Evolutionary conservation across 106 monocot genomes (phyloP).

Genomic region (Allium cepa): DNA sequence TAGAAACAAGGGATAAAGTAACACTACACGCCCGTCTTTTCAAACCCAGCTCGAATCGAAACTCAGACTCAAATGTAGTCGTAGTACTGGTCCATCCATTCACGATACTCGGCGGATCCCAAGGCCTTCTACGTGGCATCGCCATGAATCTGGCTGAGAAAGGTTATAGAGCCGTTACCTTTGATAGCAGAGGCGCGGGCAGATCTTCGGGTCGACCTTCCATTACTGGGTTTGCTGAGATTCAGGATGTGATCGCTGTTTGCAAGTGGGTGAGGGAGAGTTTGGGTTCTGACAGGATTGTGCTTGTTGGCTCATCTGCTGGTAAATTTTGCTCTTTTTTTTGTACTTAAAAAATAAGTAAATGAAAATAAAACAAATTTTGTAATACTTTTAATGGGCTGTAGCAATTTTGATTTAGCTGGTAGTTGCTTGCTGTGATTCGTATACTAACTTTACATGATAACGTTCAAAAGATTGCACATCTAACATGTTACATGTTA

Average conservation of each 20-base stretch:
- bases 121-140: conserved; percentile 77
- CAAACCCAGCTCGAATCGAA: conserved; percentile 35
- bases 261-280: conserved; percentile 53
- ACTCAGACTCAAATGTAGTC: conserved; percentile 18
- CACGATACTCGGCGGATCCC: conserved; percentile 82
- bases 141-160: conserved; percentile 53
- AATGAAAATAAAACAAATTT: too few relatives aligned
- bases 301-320: conserved; percentile 93
- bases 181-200: conserved; percentile 95
- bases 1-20: conserved; percentile 60
- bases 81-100: conserved; percentile 92
- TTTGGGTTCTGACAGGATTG: conserved; percentile 44
- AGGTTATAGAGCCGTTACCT: conserved; percentile 67
- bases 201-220: conserved; percentile 75
- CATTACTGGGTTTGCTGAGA: conserved; percentile 70
- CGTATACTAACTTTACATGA: too few relatives aligned
- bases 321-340: conserved; percentile 24
- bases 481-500: too few relatives aligned
- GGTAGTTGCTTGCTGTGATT: too few relatives aligned
- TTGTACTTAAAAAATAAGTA: background rate
- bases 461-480: too few relatives aligned
- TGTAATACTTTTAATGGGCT: too few relatives aligned
- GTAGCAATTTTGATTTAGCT: too few relatives aligned
- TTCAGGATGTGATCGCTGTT: conserved; percentile 63
- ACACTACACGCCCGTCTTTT: conserved; percentile 58